Evolutionary conservation across 2,329 filamentous ascomycete species (phyloP).

Genomic region (Aspergillus sp.): DNA sequence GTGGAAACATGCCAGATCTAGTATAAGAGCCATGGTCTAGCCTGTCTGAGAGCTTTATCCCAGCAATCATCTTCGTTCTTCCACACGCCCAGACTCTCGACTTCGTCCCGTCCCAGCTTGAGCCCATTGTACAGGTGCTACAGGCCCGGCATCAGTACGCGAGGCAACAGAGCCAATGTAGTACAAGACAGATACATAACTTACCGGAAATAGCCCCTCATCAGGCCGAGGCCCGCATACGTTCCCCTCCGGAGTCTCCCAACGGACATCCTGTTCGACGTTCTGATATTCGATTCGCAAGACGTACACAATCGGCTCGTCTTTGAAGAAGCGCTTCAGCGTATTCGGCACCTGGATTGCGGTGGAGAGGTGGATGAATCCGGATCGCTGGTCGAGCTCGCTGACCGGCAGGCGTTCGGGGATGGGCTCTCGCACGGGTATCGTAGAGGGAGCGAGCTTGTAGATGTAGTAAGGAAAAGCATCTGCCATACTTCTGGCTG

Average conservation of each 20-base stretch:
- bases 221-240: slow-evolving; percentile 27
- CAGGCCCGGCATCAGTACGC: slow-evolving; percentile 1
- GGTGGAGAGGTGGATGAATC: slow-evolving; percentile 32
- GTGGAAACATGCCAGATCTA: slow-evolving; percentile 7
- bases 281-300: slow-evolving; percentile 25
- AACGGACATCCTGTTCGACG: slow-evolving; percentile 22
- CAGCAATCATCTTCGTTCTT: slow-evolving; percentile 29
- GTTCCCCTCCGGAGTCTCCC: slow-evolving; percentile 30
- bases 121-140: slow-evolving; percentile 32
- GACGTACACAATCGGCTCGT: slow-evolving; percentile 29
- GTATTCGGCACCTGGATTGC: slow-evolving; percentile 31
- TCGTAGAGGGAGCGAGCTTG: slow-evolving; percentile 29
- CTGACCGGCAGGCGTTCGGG: slow-evolving; percentile 29
- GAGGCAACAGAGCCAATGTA: neutral
- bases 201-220: slow-evolving; percentile 33
- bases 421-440: slow-evolving; percentile 26
- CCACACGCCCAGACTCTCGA: slow-evolving; percentile 30
- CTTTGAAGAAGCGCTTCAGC: slow-evolving; percentile 28
- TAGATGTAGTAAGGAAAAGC: slow-evolving; percentile 26
- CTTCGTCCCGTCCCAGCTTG: slow-evolving; percentile 27
- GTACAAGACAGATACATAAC: slow-evolving; percentile 5
- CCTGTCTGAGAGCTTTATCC: slow-evolving; percentile 24
- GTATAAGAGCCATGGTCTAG: slow-evolving; percentile 28
- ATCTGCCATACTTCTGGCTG: slow-evolving; percentile 10
- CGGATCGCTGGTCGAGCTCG: slow-evolving; percentile 25